Conservation (phyloP, 2,329 filamentous ascomycete genomes). For the Thielaviopsis cerberus region DNA sequence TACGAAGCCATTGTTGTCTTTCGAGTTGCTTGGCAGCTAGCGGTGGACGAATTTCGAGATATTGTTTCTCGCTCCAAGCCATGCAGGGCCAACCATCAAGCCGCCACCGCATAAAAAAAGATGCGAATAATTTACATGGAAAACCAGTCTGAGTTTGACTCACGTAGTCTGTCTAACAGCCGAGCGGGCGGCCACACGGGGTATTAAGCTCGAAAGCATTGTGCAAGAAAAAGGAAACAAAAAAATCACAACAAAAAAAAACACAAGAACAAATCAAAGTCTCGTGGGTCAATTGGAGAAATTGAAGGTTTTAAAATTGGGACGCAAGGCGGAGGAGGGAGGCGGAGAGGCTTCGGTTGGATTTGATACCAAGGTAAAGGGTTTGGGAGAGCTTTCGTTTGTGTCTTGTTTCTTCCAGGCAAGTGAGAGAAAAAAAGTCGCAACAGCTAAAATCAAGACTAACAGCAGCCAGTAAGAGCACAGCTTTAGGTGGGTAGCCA, state of each 20-base stretch:
- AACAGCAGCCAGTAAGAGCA: not conserved
- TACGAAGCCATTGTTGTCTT: too few relatives aligned
- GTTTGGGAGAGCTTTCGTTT: conserved; percentile 4
- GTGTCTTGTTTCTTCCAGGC: too few relatives aligned
- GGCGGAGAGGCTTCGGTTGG: conserved; percentile 3
- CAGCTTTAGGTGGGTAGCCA: conserved; percentile 2
- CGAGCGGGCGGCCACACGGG: conserved; percentile 37
- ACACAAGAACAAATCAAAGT: not conserved
- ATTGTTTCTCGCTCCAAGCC: not conserved
- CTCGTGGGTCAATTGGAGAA: not conserved
- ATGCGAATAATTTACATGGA: not conserved
- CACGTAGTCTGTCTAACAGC: conserved; percentile 34
- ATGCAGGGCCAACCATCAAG: not conserved
- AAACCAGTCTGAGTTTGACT: conserved; percentile 7
- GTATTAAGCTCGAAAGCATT: conserved; percentile 45
- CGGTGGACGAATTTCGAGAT: not conserved
- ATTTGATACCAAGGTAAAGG: not conserved
- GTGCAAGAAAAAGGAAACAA: conserved; percentile 17
- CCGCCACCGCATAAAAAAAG: not conserved
- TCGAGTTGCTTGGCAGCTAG: too few relatives aligned
- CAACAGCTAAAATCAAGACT: not conserved
- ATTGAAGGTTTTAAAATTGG: conserved; percentile 1
- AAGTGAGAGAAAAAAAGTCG: conserved; percentile 9
- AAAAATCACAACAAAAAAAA: conserved; percentile 5
- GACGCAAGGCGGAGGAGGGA: not conserved